phyloP scores from a whole-genome alignment of 345 rosid genomes.

The Chamaenerion angustifolium region DNA sequence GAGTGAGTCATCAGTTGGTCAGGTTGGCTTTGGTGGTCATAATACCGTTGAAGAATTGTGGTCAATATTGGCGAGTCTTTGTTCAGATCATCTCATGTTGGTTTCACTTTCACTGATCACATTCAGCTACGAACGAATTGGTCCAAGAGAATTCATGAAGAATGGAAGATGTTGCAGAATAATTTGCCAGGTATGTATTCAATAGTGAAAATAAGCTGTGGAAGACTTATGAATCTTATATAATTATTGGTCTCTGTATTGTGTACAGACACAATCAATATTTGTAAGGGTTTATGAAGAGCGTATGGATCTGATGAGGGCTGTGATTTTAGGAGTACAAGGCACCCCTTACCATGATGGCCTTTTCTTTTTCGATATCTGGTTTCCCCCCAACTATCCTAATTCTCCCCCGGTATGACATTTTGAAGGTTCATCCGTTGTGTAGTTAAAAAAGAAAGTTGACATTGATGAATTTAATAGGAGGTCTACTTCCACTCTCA shows the following conservation, averaged over 20 bases:
- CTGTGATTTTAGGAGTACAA: slow-evolving; percentile 82
- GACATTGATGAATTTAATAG: slow-evolving; percentile 22
- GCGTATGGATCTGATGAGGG: slow-evolving; percentile 89
- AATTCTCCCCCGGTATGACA: slow-evolving; percentile 52
- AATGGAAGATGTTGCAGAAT: slow-evolving; percentile 74
- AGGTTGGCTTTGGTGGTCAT: no score
- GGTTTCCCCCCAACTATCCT: slow-evolving; percentile 69
- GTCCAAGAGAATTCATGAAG: slow-evolving; percentile 71
- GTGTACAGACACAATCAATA: slow-evolving; percentile 65
- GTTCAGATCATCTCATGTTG: slow-evolving; percentile 24
- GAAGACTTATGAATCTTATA: background rate
- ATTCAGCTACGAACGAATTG: slow-evolving; percentile 53
- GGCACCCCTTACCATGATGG: slow-evolving; percentile 97
- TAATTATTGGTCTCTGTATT: slow-evolving; percentile 2
- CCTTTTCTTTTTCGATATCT: slow-evolving; percentile 79
- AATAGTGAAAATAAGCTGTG: background rate
- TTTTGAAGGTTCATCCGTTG: slow-evolving; percentile 40
- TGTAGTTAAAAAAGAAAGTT: slow-evolving; percentile 9
- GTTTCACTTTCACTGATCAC: slow-evolving; percentile 3
- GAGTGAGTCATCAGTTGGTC: no score
- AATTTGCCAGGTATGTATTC: slow-evolving; percentile 65
- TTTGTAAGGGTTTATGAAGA: slow-evolving; percentile 81
- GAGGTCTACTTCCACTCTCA: slow-evolving; percentile 59
- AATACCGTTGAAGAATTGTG: no score
- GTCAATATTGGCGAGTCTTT: no score